Conservation (phyloP, 768 basidiomycete species). For the Mycena metata region DNA sequence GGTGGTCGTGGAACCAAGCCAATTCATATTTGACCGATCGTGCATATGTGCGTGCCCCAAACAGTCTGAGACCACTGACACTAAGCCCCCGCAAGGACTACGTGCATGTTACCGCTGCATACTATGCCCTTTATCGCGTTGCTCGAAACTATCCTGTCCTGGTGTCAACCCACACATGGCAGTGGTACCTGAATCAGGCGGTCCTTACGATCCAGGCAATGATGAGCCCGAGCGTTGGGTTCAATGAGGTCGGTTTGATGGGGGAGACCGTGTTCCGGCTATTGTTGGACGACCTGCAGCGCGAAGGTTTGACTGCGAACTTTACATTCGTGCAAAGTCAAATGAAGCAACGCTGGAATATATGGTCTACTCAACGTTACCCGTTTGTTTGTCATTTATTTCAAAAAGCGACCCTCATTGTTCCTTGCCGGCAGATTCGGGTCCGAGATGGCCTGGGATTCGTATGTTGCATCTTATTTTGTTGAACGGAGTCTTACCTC, state of each 20-base stretch:
- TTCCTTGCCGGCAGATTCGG: constrained; percentile 57
- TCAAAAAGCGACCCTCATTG: constrained; percentile 10
- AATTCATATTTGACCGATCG: constrained; percentile 62
- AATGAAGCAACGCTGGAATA: constrained; percentile 59
- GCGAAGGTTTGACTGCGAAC: constrained; percentile 64
- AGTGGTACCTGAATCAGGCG: constrained; percentile 70
- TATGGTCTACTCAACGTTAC: constrained; percentile 64
- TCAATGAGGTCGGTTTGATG: constrained; percentile 64
- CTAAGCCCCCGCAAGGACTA: constrained; percentile 49
- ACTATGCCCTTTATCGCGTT: constrained; percentile 71
- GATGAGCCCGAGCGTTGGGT: constrained; percentile 62
- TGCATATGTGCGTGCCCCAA: constrained; percentile 50
- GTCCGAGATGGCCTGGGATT: constrained; percentile 72
- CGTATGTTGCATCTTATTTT: constrained; percentile 29
- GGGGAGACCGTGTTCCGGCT: constrained; percentile 67
- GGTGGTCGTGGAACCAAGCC: constrained; percentile 71
- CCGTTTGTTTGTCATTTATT: constrained; percentile 54
- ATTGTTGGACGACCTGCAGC: constrained; percentile 63
- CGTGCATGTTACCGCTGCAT: constrained; percentile 62
- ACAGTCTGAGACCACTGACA: too few species aligned
- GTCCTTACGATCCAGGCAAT: constrained; percentile 61
- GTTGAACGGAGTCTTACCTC: neutral
- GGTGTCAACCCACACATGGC: constrained; percentile 61
- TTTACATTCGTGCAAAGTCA: constrained; percentile 60
- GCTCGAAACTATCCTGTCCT: constrained; percentile 69